phyloP scores from a whole-genome alignment of 1,139 yeast species.

The Diutina pseudorugosa region DNA sequence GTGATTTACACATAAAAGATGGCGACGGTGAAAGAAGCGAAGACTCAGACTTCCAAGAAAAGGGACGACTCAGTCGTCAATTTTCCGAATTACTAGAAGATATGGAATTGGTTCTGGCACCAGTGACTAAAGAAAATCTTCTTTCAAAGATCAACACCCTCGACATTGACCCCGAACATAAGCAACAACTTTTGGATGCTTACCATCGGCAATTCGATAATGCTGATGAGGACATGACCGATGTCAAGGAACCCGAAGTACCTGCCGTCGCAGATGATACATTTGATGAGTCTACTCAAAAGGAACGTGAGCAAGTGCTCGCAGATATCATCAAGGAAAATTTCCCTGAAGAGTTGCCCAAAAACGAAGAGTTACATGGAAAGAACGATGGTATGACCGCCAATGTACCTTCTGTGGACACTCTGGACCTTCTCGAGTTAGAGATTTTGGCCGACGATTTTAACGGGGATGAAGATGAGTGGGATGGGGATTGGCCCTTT shows the following conservation, averaged over 20 bases:
- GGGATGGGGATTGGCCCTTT: slow-evolving; percentile 24
- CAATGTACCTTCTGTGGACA: slow-evolving; percentile 2
- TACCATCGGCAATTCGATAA: background rate
- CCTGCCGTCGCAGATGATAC: background rate
- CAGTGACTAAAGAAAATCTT: background rate
- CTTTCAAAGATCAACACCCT: background rate
- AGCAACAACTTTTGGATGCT: background rate
- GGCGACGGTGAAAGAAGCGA: slow-evolving; percentile 62
- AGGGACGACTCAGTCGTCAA: background rate
- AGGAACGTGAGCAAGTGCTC: slow-evolving; percentile 7
- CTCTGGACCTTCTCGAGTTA: slow-evolving; percentile 22
- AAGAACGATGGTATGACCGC: slow-evolving; percentile 4
- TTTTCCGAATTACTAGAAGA: slow-evolving; percentile 29
- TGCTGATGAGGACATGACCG: background rate
- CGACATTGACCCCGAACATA: background rate
- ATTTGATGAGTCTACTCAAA: background rate
- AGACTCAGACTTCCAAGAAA: background rate
- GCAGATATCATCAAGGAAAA: slow-evolving; percentile 11
- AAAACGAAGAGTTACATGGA: background rate
- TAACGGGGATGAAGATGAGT: slow-evolving; percentile 22
- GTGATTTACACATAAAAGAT: slow-evolving; percentile 43
- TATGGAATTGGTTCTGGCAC: slow-evolving; percentile 26
- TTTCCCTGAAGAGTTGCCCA: slow-evolving; percentile 6
- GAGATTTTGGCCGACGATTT: slow-evolving; percentile 42
- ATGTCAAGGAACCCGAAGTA: background rate